Conservation (phyloP, 208 protist genomes). For the Kentomonas sorsogonicus region DNA sequence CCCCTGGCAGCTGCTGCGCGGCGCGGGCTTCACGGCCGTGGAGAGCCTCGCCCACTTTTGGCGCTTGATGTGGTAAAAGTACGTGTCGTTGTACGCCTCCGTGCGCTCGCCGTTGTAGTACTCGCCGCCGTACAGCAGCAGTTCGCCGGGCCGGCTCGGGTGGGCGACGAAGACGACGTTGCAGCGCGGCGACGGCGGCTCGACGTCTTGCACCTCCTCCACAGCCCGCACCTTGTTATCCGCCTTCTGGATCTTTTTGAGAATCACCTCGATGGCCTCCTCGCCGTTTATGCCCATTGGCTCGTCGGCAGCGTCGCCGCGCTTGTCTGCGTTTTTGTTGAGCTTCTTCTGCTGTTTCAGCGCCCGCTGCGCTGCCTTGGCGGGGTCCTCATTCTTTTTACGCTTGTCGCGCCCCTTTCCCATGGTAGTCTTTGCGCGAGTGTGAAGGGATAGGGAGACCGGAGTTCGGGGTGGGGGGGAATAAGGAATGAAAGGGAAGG, state of each 20-base stretch:
- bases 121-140: constrained; percentile 90
- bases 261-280: constrained; percentile 75
- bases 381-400: constrained; percentile 83
- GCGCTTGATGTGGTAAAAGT: constrained; percentile 71
- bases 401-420: constrained; percentile 90
- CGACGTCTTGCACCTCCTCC: constrained; percentile 54
- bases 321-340: constrained; percentile 27
- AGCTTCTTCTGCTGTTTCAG: constrained; percentile 61
- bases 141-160: constrained; percentile 65
- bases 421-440: constrained; percentile 33
- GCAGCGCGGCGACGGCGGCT: constrained; percentile 64
- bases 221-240: constrained; percentile 56
- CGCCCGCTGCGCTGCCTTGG: constrained; percentile 67
- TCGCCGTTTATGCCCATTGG: constrained; percentile 75
- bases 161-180: constrained; percentile 76
- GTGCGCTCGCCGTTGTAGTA: constrained; percentile 84
- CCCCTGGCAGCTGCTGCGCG: constrained; percentile 79
- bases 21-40: constrained; percentile 58
- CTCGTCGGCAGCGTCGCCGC: constrained; percentile 7
- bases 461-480: neutral
- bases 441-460: neutral
- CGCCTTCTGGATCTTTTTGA: constrained; percentile 75
- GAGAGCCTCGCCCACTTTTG: constrained; percentile 63
- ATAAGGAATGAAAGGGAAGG: constrained; percentile 12
- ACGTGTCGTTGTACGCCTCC: constrained; percentile 86